Evolutionary conservation across 2,329 filamentous ascomycete genomes (phyloP).

Genomic region (Pyricularia sp.): DNA sequence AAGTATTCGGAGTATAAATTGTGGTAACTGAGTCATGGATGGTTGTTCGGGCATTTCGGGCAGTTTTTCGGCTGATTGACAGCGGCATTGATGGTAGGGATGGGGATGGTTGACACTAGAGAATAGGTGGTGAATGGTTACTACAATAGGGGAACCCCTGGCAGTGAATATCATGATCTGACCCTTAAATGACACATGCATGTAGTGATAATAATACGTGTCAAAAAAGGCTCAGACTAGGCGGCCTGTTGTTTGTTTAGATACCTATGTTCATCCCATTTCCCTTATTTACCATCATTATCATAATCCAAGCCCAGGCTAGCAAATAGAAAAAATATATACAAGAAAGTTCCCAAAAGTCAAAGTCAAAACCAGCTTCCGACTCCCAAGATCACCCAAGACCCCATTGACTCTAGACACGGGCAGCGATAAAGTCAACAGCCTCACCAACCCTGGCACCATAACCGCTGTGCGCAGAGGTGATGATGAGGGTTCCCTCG

Average conservation of each 20-base stretch:
- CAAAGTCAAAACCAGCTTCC: neutral
- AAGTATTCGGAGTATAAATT: too few relatives aligned
- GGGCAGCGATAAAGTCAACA: conserved; percentile 4
- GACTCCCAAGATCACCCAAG: neutral
- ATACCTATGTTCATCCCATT: neutral
- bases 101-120: too few relatives aligned
- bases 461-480: conserved; percentile 6
- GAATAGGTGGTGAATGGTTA: too few relatives aligned
- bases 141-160: too few relatives aligned
- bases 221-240: neutral
- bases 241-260: neutral
- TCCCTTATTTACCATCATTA: neutral
- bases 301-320: neutral
- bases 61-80: too few relatives aligned
- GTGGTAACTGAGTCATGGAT: too few relatives aligned
- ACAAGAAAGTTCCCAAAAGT: neutral
- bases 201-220: too few relatives aligned
- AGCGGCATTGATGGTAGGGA: too few relatives aligned
- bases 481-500: conserved; percentile 5
- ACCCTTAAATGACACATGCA: too few relatives aligned
- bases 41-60: too few relatives aligned
- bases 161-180: too few relatives aligned
- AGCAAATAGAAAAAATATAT: neutral
- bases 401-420: neutral
- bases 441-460: conserved; percentile 5